Conservation (phyloP, 306 rosid species). For the Vigna unguiculata region DNA sequence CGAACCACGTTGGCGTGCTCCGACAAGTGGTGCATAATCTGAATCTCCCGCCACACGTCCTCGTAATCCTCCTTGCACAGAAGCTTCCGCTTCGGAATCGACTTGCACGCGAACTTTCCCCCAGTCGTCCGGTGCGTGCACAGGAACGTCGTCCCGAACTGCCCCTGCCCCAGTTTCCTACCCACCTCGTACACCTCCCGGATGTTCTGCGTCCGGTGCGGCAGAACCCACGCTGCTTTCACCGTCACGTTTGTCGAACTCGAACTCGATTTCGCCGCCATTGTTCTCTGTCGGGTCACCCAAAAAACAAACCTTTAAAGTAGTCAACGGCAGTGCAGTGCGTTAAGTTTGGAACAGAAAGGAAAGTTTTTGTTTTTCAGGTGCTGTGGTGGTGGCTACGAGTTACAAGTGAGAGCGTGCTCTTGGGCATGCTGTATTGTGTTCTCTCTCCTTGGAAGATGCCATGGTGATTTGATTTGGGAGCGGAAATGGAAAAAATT, state of each 20-base stretch:
- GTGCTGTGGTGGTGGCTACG: not conserved
- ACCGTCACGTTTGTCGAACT: constrained; percentile 1
- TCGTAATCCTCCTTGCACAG: constrained; percentile 63
- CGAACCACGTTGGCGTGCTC: constrained; percentile 56
- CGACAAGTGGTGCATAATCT: constrained; percentile 68
- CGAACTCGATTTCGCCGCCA: constrained; percentile 46
- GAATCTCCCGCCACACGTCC: constrained; percentile 72
- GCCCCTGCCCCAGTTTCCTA: constrained; percentile 63
- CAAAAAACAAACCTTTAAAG: too few relatives aligned
- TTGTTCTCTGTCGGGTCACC: not conserved
- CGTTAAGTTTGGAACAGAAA: not conserved
- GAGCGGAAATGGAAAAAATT: not conserved
- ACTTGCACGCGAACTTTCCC: constrained; percentile 53
- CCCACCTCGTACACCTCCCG: constrained; percentile 53
- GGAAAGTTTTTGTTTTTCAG: not conserved
- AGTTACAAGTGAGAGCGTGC: not conserved
- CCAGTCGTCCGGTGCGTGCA: constrained; percentile 36
- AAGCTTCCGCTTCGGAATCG: constrained; percentile 60
- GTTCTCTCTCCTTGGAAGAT: constrained; percentile 15
- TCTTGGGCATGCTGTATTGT: not conserved
- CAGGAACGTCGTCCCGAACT: constrained; percentile 58
- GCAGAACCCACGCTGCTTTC: constrained; percentile 59
- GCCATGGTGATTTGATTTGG: not conserved
- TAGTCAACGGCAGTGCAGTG: too few relatives aligned
- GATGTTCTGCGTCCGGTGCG: constrained; percentile 50